Conservation (phyloP, 495 filamentous ascomycete genomes). For the Usnea hakonensis region DNA sequence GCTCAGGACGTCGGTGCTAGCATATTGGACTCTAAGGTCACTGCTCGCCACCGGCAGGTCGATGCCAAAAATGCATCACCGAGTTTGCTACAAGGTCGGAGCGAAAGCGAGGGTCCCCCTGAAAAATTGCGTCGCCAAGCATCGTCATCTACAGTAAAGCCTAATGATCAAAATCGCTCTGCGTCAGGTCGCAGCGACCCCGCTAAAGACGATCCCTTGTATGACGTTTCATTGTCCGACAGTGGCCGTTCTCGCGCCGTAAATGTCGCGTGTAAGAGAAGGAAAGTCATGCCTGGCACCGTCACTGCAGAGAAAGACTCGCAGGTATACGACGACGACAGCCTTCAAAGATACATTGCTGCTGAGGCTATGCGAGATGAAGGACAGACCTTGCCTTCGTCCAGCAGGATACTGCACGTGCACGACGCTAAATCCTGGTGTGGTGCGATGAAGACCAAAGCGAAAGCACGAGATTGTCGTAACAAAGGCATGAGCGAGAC, state of each 20-base stretch:
- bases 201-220: constrained; percentile 20
- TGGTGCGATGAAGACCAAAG: background rate
- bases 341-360: constrained; percentile 19
- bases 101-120: background rate
- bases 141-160: background rate
- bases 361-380: background rate
- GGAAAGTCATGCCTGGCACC: constrained; percentile 3
- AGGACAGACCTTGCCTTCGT: background rate
- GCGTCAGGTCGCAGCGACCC: background rate
- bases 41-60: background rate
- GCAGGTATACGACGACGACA: constrained; percentile 14
- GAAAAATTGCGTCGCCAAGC: background rate
- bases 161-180: background rate
- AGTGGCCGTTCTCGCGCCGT: constrained; percentile 22
- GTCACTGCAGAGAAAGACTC: background rate
- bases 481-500: background rate
- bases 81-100: background rate
- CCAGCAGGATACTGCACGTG: background rate
- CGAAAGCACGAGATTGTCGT: background rate
- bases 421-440: background rate
- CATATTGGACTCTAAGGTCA: background rate
- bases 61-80: background rate
- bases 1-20: constrained; percentile 1
- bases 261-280: constrained; percentile 7
- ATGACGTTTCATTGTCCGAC: constrained; percentile 36